These are phyloP conservation scores for Physaria fendleri DNA, from an alignment of 345 rosid species.

Conservation along the genomic window DNA sequence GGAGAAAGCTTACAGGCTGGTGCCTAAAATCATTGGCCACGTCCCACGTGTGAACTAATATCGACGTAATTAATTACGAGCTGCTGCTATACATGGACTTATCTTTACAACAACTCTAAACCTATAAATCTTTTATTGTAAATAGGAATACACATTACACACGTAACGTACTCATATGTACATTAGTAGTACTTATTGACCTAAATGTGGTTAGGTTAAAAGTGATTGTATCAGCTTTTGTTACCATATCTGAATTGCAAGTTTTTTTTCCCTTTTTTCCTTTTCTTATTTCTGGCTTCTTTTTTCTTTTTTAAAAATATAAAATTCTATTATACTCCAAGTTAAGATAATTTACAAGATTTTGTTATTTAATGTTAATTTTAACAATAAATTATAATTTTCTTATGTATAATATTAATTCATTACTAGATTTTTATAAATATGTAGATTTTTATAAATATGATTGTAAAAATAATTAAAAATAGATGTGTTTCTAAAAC, in stretches of 20 bases:
- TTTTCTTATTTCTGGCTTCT: too few species aligned
- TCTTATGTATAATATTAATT: too few species aligned
- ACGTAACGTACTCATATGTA: not conserved
- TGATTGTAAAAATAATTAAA: too few species aligned
- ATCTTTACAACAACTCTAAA: constrained; percentile 8
- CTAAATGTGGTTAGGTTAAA: not conserved
- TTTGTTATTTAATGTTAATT: too few species aligned
- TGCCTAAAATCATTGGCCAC: not conserved
- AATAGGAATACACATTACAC: not conserved
- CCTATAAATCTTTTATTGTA: not conserved
- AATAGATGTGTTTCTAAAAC: too few species aligned
- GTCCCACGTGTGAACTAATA: constrained; percentile 13
- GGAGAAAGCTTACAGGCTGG: constrained; percentile 15
- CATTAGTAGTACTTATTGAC: not conserved
- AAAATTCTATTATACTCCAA: too few species aligned
- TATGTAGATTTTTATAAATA: too few species aligned
- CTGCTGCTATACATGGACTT: constrained; percentile 6
- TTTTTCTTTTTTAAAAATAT: too few species aligned
- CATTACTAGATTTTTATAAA: too few species aligned
- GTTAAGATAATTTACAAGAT: too few species aligned
- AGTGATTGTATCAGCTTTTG: not conserved
- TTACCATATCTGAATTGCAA: not conserved
- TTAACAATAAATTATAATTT: too few species aligned
- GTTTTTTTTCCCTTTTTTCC: too few species aligned
- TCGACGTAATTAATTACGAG: constrained; percentile 8